phyloP scores from a whole-genome alignment of 208 protist genomes.

The Eutreptiella sp. region DNA sequence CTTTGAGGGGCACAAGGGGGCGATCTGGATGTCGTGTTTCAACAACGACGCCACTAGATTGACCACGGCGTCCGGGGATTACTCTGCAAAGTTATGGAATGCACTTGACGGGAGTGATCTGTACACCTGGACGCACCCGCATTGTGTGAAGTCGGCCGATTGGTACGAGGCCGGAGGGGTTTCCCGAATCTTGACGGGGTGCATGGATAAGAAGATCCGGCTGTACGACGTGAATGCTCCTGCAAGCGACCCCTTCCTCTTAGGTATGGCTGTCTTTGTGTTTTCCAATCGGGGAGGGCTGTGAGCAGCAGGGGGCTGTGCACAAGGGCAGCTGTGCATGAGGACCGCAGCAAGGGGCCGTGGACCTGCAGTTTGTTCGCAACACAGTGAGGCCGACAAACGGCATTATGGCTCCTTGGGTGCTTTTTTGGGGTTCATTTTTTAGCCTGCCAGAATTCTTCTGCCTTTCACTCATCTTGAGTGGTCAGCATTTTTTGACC shows the following conservation, averaged over 20 bases:
- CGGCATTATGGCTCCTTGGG: no score
- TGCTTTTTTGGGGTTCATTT: no score
- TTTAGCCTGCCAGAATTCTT: no score
- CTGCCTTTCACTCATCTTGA: no score
- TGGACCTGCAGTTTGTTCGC: no score
- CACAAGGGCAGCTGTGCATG: no score
- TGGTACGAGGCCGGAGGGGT: conserved; percentile 59
- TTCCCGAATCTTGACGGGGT: conserved; percentile 65
- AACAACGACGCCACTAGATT: conserved; percentile 68
- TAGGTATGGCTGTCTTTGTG: not conserved
- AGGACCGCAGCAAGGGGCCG: no score
- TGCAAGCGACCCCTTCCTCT: not conserved
- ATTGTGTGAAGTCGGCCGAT: conserved; percentile 86
- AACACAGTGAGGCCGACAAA: no score
- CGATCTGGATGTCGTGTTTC: conserved; percentile 81
- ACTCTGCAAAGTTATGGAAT: conserved; percentile 84
- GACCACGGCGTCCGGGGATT: conserved; percentile 84
- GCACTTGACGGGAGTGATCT: conserved; percentile 75
- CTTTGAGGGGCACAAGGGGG: conserved; percentile 89
- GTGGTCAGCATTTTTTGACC: no score
- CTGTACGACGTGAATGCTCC: conserved; percentile 81
- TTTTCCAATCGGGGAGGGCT: no score
- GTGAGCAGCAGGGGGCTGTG: no score
- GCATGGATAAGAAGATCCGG: conserved; percentile 76
- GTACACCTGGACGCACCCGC: conserved; percentile 76